A percentile compares a stretch with the other conserved stretches of the same genome.
Conservation (phyloP, 768 basidiomycete genomes). For the Amanita fuliginea region DNA sequence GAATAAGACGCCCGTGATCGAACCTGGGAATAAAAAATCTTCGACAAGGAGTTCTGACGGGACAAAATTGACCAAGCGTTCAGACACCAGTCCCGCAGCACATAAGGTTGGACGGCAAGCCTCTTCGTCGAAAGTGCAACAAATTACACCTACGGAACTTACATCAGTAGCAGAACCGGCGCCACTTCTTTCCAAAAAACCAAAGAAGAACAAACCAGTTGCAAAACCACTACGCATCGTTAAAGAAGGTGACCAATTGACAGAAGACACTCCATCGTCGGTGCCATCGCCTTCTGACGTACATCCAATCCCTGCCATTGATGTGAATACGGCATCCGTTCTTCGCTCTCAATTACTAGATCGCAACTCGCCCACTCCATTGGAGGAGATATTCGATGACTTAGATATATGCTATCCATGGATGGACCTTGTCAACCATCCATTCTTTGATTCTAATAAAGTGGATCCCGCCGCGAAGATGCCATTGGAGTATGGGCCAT, state of each 20-base stretch:
- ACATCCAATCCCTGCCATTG: conserved; percentile 22
- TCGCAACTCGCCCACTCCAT: conserved; percentile 33
- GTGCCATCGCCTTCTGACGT: conserved; percentile 39
- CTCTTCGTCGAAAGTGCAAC: conserved; percentile 5
- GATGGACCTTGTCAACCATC: conserved; percentile 57
- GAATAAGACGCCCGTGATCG: conserved; percentile 7
- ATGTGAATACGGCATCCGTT: conserved; percentile 38
- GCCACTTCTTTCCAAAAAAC: conserved; percentile 71
- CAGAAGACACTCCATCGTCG: conserved; percentile 30
- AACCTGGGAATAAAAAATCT: conserved; percentile 19
- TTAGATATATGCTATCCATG: conserved; percentile 48
- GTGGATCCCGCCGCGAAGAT: conserved; percentile 70
- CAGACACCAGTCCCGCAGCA: neutral
- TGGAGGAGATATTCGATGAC: conserved; percentile 59
- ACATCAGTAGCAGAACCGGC: conserved; percentile 32
- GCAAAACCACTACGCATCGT: conserved; percentile 43
- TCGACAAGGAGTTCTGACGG: conserved; percentile 10
- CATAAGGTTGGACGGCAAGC: conserved; percentile 13
- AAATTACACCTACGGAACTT: conserved; percentile 17
- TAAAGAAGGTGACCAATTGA: conserved; percentile 42
- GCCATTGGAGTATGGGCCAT: conserved; percentile 75
- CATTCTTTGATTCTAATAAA: conserved; percentile 65
- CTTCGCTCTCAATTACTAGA: conserved; percentile 57
- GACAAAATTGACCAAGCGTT: conserved; percentile 12
- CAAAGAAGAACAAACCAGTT: conserved; percentile 70